These are phyloP conservation scores for Quercus aquifolioides DNA, from an alignment of 306 rosid species.

Conservation along the genomic window DNA sequence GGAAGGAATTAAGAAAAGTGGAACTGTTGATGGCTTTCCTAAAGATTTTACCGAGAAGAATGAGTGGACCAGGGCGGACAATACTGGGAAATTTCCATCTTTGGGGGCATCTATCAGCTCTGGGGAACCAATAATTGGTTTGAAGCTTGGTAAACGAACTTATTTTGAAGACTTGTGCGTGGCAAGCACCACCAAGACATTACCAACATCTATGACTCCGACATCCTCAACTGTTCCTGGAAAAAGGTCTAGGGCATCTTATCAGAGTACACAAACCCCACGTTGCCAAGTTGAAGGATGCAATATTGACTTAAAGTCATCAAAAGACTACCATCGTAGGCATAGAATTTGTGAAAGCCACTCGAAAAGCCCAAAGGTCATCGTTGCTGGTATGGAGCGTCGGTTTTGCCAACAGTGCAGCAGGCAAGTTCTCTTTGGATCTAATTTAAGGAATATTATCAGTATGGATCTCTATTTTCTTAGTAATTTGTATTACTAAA, in stretches of 20 bases:
- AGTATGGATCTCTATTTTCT: not conserved
- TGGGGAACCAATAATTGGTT: conserved; percentile 71
- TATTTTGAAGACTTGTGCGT: conserved; percentile 65
- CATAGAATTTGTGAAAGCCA: conserved; percentile 79
- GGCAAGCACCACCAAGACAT: conserved; percentile 44
- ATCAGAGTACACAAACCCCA: conserved; percentile 39
- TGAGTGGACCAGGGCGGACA: conserved; percentile 38
- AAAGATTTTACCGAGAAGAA: conserved; percentile 46
- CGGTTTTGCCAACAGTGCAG: conserved; percentile 99
- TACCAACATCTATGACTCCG: conserved; percentile 32
- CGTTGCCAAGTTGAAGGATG: conserved; percentile 95
- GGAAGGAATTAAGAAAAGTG: conserved; percentile 61
- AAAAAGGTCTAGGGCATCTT: conserved; percentile 48
- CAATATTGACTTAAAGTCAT: conserved; percentile 65
- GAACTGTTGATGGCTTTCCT: conserved; percentile 40
- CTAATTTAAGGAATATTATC: not conserved
- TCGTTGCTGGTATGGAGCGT: conserved; percentile 62
- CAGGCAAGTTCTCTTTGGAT: conserved; percentile 51
- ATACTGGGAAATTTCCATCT: conserved; percentile 34
- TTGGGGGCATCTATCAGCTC: conserved; percentile 54
- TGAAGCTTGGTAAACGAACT: conserved; percentile 81
- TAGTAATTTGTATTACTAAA: not conserved
- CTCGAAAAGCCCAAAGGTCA: conserved; percentile 76
- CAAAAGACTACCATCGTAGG: conserved; percentile 85
- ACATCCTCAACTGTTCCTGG: conserved; percentile 22